These are phyloP conservation scores for Marsdenia floribunda DNA, from an alignment of 257 asterid genomes.

Conservation along the genomic window DNA sequence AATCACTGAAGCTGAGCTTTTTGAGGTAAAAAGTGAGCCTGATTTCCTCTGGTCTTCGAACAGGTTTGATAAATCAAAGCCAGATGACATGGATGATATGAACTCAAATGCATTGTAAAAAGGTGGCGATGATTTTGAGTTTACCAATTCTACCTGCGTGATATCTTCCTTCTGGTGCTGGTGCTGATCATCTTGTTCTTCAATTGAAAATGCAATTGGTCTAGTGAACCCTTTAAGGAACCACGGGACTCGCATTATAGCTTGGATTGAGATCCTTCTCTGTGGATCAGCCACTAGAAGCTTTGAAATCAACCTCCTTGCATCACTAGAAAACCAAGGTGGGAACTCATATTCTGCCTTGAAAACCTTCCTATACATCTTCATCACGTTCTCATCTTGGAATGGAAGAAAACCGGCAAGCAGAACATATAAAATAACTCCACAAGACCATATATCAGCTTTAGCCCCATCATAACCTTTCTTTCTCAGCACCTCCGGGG, in stretches of 20 bases:
- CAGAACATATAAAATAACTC: conserved; percentile 52
- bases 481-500: conserved; percentile 67
- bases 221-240: conserved; percentile 16
- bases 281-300: conserved; percentile 22
- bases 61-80: conserved; percentile 32
- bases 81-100: conserved; percentile 35
- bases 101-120: conserved; percentile 39
- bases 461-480: conserved; percentile 76
- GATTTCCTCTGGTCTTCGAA: conserved; percentile 7
- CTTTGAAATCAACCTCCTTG: conserved; percentile 53
- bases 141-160: background rate
- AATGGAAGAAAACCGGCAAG: conserved; percentile 74
- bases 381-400: conserved; percentile 63
- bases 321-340: conserved; percentile 48
- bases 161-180: background rate
- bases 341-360: conserved; percentile 35
- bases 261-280: conserved; percentile 11
- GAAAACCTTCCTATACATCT: conserved; percentile 66
- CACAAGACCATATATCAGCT: conserved; percentile 82
- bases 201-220: conserved; percentile 6
- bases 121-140: conserved; percentile 14
- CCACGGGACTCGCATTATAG: conserved; percentile 14
- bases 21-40: conserved; percentile 14
- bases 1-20: conserved; percentile 29
- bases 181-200: conserved; percentile 1